Evolutionary conservation across 1,284 basidiomycete genomes (phyloP).

Genomic region (Singerocomus inundabilis): DNA sequence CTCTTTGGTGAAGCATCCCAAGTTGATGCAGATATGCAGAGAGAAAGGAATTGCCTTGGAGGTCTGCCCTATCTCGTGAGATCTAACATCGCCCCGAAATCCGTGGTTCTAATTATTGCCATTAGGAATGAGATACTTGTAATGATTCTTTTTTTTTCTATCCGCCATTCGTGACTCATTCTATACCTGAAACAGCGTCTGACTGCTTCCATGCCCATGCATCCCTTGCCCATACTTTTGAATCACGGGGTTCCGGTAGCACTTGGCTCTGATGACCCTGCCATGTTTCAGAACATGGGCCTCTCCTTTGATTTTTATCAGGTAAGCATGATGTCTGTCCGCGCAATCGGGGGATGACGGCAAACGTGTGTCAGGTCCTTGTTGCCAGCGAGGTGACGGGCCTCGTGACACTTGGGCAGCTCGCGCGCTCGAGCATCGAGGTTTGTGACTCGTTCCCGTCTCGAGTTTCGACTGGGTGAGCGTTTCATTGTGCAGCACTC

Average conservation of each 20-base stretch:
- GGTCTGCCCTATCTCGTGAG: constrained; percentile 71
- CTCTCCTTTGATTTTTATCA: constrained; percentile 73
- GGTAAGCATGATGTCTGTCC: constrained; percentile 31
- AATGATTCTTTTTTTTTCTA: constrained; percentile 14
- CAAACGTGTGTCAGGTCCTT: constrained; percentile 40
- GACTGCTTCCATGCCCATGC: constrained; percentile 73
- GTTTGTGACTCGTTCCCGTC: constrained; percentile 35
- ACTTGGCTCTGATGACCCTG: constrained; percentile 71
- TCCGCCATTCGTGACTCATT: neutral
- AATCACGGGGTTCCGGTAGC: constrained; percentile 70
- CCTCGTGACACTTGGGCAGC: constrained; percentile 53
- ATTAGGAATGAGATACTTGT: constrained; percentile 68
- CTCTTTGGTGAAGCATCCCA: constrained; percentile 72
- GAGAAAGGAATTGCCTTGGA: constrained; percentile 66
- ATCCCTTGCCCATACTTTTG: constrained; percentile 64
- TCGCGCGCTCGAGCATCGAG: constrained; percentile 64
- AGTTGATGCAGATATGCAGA: constrained; percentile 63
- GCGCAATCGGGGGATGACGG: neutral
- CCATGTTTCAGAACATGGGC: constrained; percentile 76
- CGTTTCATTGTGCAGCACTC: constrained; percentile 44
- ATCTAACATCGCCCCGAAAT: constrained; percentile 11
- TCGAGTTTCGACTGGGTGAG: neutral
- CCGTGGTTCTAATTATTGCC: constrained; percentile 8
- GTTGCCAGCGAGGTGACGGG: constrained; percentile 65
- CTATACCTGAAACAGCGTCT: constrained; percentile 40